These are phyloP conservation scores for Cryomyces minteri DNA, from an alignment of 495 filamentous ascomycete genomes.

Conservation along the genomic window DNA sequence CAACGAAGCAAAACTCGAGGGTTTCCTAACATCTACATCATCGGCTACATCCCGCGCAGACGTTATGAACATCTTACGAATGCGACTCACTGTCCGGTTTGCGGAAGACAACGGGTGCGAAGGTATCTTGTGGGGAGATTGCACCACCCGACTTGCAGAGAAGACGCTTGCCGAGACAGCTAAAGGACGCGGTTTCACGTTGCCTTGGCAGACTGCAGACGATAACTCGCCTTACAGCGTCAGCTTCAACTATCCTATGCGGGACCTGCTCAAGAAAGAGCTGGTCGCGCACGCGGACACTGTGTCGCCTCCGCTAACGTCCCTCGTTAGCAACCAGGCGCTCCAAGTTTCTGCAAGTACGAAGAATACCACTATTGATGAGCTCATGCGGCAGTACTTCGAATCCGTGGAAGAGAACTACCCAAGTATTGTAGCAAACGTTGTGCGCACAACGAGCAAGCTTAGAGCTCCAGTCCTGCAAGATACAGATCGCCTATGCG, in stretches of 20 bases:
- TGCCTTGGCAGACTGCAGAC: conserved; percentile 70
- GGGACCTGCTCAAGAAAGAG: conserved; percentile 71
- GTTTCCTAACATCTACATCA: conserved; percentile 36
- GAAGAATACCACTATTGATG: conserved; percentile 66
- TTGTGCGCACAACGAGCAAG: conserved; percentile 72
- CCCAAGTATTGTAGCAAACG: conserved; percentile 84
- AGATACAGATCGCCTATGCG: conserved; percentile 2
- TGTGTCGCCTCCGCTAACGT: conserved; percentile 28
- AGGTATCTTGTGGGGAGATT: conserved; percentile 64
- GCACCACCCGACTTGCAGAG: conserved; percentile 72
- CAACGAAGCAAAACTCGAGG: conserved; percentile 26
- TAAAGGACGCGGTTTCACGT: conserved; percentile 67
- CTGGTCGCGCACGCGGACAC: conserved; percentile 41
- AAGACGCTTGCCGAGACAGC: conserved; percentile 73
- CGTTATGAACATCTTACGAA: conserved; percentile 48
- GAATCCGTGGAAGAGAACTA: conserved; percentile 71
- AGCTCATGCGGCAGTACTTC: conserved; percentile 79
- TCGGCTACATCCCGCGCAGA: conserved; percentile 62
- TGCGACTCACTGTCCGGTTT: conserved; percentile 44
- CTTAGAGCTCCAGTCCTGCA: conserved; percentile 18
- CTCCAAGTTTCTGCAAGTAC: conserved; percentile 3
- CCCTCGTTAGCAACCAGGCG: conserved; percentile 19
- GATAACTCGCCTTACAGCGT: conserved; percentile 42
- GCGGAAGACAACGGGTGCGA: conserved; percentile 42
- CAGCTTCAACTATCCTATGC: conserved; percentile 49